Conservation (phyloP, 2,329 filamentous ascomycete genomes). For the Penicillium sp. region DNA sequence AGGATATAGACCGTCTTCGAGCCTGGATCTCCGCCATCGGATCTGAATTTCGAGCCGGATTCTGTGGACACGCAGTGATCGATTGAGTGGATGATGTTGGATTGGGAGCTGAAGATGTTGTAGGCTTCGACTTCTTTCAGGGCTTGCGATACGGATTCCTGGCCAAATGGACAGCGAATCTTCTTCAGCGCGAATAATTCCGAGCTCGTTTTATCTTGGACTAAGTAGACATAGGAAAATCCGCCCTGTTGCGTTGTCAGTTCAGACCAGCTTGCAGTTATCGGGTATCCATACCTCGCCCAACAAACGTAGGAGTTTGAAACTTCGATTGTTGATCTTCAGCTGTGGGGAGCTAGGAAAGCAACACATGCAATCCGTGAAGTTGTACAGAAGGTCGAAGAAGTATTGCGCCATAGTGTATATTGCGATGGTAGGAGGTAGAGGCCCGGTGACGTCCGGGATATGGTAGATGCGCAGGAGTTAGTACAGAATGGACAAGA, state of each 20-base stretch:
- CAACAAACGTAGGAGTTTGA: conserved; percentile 90
- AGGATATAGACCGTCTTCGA: conserved; percentile 96
- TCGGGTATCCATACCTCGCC: conserved; percentile 66
- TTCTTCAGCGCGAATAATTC: conserved; percentile 95
- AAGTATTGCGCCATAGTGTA: conserved; percentile 73
- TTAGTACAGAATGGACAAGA: background rate
- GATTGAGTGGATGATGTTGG: conserved; percentile 81
- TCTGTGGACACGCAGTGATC: conserved; percentile 81
- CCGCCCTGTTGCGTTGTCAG: conserved; percentile 62
- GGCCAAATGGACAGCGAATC: conserved; percentile 96
- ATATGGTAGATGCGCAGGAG: background rate
- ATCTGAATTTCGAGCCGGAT: conserved; percentile 54
- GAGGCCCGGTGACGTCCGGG: background rate
- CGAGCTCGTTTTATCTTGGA: conserved; percentile 81
- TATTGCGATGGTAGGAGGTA: background rate
- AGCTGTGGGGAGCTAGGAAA: conserved; percentile 92
- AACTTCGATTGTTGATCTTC: conserved; percentile 90
- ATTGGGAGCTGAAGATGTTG: conserved; percentile 76
- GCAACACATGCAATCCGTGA: conserved; percentile 93
- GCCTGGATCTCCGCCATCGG: conserved; percentile 58
- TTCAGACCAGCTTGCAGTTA: conserved; percentile 8
- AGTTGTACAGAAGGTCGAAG: conserved; percentile 82
- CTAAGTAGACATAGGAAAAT: conserved; percentile 98
- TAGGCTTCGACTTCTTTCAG: conserved; percentile 98
- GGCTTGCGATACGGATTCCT: conserved; percentile 90